Conservation (phyloP, 257 asterid genomes). For the Fraxinus quadrangulata region DNA sequence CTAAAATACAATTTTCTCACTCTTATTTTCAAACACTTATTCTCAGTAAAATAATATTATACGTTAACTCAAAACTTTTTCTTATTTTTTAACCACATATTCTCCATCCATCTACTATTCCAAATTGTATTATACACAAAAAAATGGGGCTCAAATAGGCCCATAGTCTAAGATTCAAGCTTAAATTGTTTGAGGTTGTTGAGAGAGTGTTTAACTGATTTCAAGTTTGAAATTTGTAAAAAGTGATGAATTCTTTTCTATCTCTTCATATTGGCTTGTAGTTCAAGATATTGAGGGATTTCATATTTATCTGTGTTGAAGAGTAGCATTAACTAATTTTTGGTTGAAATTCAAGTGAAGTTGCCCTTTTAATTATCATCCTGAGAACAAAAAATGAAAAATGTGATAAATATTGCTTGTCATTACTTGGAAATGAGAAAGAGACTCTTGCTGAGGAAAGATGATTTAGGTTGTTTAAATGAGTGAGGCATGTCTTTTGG, state of each 20-base stretch:
- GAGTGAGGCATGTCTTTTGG: neutral
- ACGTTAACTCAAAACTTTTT: too few species aligned
- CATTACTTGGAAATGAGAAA: neutral
- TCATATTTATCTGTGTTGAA: neutral
- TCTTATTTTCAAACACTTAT: too few species aligned
- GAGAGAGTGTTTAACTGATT: constrained; percentile 15
- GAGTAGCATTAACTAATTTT: neutral
- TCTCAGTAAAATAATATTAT: too few species aligned
- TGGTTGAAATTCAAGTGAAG: neutral
- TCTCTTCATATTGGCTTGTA: constrained; percentile 9
- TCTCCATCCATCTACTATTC: too few species aligned
- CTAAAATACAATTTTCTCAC: too few species aligned
- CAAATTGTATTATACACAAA: too few species aligned
- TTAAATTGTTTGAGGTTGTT: neutral
- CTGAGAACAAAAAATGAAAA: too few species aligned
- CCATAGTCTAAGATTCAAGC: constrained; percentile 1
- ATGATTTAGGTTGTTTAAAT: neutral
- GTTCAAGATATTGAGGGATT: neutral
- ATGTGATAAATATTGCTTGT: neutral
- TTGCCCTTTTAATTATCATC: neutral
- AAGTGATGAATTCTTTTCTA: constrained; percentile 4
- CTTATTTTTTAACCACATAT: too few species aligned
- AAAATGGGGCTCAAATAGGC: too few species aligned
- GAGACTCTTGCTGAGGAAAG: neutral
- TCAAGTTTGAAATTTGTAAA: constrained; percentile 12